phyloP scores from a whole-genome alignment of 140 eudicot genomes.

The Anethum foeniculum region DNA sequence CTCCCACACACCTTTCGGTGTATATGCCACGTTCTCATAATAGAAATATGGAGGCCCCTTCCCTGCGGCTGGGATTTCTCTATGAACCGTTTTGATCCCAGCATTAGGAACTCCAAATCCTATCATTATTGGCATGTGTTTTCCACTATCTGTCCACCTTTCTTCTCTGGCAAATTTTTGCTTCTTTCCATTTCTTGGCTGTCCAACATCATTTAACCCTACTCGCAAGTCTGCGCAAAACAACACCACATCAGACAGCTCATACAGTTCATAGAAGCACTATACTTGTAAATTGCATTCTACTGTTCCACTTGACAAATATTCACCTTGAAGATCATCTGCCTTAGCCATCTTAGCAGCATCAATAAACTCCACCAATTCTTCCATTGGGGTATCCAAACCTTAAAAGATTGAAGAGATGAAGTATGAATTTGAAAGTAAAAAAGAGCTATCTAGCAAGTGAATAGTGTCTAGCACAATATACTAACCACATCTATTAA shows the following conservation, averaged over 20 bases:
- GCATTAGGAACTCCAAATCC: conserved; percentile 61
- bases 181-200: conserved; percentile 29
- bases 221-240: background rate
- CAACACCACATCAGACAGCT: background rate
- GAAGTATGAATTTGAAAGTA: background rate
- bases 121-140: conserved; percentile 38
- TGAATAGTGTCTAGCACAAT: background rate
- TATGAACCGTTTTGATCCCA: conserved; percentile 1
- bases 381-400: background rate
- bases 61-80: conserved; percentile 45
- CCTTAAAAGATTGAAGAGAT: background rate
- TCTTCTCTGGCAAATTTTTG: conserved; percentile 17
- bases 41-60: conserved; percentile 63
- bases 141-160: conserved; percentile 37
- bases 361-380: conserved; percentile 9
- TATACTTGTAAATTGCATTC: background rate
- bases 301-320: background rate
- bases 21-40: conserved; percentile 67
- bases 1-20: conserved; percentile 83
- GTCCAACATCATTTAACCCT: background rate
- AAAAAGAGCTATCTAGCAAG: background rate
- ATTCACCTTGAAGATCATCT: conserved; percentile 1
- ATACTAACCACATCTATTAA: conserved; percentile 32
- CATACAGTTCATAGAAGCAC: background rate
- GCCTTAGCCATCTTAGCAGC: background rate